Conservation (phyloP, 177 flowering plant species). For the Vitis hybrid region DNA sequence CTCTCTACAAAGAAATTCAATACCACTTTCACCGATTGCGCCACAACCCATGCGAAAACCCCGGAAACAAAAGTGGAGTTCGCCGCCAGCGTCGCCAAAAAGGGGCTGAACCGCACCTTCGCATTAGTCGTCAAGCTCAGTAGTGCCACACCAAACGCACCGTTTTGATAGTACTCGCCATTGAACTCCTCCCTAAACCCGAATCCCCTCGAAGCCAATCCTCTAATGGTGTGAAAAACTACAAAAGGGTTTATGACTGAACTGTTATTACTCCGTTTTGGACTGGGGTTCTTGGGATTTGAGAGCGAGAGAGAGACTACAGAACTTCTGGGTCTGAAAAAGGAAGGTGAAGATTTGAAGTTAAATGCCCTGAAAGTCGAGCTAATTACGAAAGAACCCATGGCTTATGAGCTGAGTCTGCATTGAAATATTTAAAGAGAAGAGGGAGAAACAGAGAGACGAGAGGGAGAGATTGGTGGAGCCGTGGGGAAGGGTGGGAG, state of each 20-base stretch:
- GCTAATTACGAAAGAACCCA: too few species aligned
- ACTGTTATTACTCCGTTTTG: not conserved
- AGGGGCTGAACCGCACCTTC: conserved; percentile 60
- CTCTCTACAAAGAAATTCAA: conserved; percentile 77
- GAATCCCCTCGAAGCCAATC: conserved; percentile 27
- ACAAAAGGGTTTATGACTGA: conserved; percentile 23
- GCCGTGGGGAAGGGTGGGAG: not conserved
- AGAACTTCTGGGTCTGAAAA: conserved; percentile 4
- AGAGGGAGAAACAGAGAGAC: not conserved
- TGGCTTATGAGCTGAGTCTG: conserved; percentile 16
- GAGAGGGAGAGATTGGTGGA: not conserved
- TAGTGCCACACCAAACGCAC: conserved; percentile 65
- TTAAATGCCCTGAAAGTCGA: too few species aligned
- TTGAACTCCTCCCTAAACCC: not conserved
- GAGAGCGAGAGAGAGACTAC: conserved; percentile 21
- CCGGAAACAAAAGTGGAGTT: conserved; percentile 87
- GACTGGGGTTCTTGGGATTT: conserved; percentile 13
- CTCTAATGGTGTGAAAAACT: conserved; percentile 25
- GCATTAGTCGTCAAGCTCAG: conserved; percentile 59
- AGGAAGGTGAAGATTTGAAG: too few species aligned
- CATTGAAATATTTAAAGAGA: conserved; percentile 23
- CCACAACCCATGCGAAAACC: conserved; percentile 60
- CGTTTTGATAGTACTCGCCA: conserved; percentile 42
- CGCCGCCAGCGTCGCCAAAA: conserved; percentile 66
- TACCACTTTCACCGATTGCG: conserved; percentile 69